These are phyloP conservation scores for Ophiostoma ips DNA, from an alignment of 2,329 filamentous ascomycete species.

Conservation along the genomic window DNA sequence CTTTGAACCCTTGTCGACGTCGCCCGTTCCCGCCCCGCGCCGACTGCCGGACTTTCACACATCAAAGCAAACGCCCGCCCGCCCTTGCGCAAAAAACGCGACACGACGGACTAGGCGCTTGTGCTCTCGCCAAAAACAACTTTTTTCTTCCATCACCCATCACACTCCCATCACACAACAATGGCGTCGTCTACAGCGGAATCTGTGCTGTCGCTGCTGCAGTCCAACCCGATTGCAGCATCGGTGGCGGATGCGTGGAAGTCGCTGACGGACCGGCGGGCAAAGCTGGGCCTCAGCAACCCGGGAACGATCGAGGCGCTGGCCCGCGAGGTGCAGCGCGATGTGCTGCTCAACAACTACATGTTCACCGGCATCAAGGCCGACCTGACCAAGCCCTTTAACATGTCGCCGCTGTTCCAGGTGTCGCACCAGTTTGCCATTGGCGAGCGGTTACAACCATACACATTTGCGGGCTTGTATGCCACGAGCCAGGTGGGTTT, in stretches of 20 bases:
- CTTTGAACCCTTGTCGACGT: too few relatives aligned
- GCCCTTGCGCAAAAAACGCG: too few relatives aligned
- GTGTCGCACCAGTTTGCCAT: constrained; percentile 94
- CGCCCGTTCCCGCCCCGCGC: too few relatives aligned
- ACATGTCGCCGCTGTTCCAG: constrained; percentile 86
- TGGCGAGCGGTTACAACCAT: constrained; percentile 85
- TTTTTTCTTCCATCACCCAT: neutral
- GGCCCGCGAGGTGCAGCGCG: constrained; percentile 82
- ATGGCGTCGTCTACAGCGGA: constrained; percentile 34
- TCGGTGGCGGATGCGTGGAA: constrained; percentile 64
- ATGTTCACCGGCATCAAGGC: constrained; percentile 94
- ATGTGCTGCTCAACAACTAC: constrained; percentile 91
- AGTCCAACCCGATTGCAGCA: constrained; percentile 58
- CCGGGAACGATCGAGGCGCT: constrained; percentile 80
- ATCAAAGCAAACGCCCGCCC: too few relatives aligned
- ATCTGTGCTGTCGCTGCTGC: constrained; percentile 50
- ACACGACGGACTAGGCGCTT: too few relatives aligned
- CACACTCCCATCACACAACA: constrained; percentile 2
- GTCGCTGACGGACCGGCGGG: constrained; percentile 73
- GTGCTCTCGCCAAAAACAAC: neutral
- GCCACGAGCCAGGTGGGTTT: constrained; percentile 72
- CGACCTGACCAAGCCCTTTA: constrained; percentile 93
- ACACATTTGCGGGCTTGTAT: constrained; percentile 88
- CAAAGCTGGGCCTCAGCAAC: constrained; percentile 76
- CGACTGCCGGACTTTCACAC: neutral